Base-by-base conservation (phyloP, 768 basidiomycete genomes). In the Agaricus subrufescens region DNA sequence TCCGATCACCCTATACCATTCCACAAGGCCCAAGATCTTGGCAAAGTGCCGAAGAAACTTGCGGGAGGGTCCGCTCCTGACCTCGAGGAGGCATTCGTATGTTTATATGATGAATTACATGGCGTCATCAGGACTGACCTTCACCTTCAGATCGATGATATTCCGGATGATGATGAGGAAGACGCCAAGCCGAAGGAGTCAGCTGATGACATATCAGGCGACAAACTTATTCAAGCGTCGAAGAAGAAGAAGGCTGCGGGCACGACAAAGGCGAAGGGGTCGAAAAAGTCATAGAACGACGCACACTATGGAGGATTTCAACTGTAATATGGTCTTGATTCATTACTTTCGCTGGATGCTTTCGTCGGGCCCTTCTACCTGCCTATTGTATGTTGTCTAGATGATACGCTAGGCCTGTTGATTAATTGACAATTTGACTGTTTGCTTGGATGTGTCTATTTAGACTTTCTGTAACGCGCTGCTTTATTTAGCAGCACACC, bases 1-100 rank as follows among this genome's bases (percentile, higher is more conserved):
- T 69, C 72, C 14, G 93, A 94, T 42, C 96, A 98, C 67, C 97
- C 97, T 0, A 89, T 99, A 63, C 85, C 97, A 1, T 98, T 96
- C 81, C 85, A 98, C 71, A 95, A 94, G 63, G 91, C 87, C 3
- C 75, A 80, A 59, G 89, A 93, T 60, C 72, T 92, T 8, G 89
- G 90, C 15, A 92, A 89, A 67, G 75, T 65, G 4, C 84, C 87
- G 1, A 95, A 93, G 80, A 95, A 89, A 63, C 75, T 95, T 39
- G 81, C 84, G 1, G 76, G 73, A 44, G 90, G 84, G 3, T 81
- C 89, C 4, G 82, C 83, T 9, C 94, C 96, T 0, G 96, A 98
- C 71, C 77, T 94, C 19, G 96, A 98, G 67, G 96, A 98, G 50
- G 94, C 86, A 0, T 89, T 87, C 60, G 93, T 69, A 60, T 61